Conservation (phyloP, 164 flowering plant species). For the Annona squamosa region DNA sequence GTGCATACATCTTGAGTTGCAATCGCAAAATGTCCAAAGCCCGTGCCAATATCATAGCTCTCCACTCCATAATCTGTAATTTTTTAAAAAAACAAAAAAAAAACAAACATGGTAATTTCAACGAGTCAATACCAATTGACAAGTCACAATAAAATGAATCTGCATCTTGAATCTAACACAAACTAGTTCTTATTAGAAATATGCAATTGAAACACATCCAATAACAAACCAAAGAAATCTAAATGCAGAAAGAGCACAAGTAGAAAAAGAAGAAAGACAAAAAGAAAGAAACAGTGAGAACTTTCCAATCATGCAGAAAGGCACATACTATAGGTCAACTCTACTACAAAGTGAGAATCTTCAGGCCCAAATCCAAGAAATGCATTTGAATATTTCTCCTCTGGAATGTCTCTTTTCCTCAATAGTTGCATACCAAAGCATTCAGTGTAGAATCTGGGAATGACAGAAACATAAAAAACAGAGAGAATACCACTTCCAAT, state of each 20-base stretch:
- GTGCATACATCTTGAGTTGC: constrained; percentile 75
- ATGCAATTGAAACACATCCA: not conserved
- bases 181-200: not conserved
- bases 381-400: constrained; percentile 91
- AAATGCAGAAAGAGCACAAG: not conserved
- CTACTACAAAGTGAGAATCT: constrained; percentile 75
- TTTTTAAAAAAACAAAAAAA: not conserved
- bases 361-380: constrained; percentile 97
- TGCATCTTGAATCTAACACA: not conserved
- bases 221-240: not conserved
- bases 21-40: constrained; percentile 97
- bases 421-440: constrained; percentile 85
- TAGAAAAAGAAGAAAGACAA: not conserved
- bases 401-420: constrained; percentile 86
- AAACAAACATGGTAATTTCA: not conserved
- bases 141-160: not conserved
- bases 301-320: not conserved
- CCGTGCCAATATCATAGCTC: constrained; percentile 84
- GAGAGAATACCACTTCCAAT: not conserved
- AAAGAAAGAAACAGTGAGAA: not conserved
- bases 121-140: not conserved
- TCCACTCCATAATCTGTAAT: constrained; percentile 82
- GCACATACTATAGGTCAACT: constrained; percentile 81
- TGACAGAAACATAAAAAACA: not conserved
- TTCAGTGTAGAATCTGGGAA: constrained; percentile 79